Conservation (phyloP, 345 rosid species). For the Bretschneidera sinensis region DNA sequence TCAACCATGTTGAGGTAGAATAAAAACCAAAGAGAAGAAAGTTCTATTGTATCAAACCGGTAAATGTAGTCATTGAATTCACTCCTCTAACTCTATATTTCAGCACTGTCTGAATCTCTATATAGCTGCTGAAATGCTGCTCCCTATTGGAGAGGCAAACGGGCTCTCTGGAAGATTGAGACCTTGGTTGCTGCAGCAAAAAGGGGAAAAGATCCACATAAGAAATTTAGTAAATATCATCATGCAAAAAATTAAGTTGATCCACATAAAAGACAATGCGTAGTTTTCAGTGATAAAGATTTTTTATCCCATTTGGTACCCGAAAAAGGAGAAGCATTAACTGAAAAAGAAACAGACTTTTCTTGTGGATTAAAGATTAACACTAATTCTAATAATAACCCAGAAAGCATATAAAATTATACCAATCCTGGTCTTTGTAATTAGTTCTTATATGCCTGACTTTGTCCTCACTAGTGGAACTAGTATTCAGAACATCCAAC, state of each 20-base stretch:
- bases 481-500: constrained; percentile 52
- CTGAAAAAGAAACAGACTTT: no score
- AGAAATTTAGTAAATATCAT: not conserved
- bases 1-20: constrained; percentile 10
- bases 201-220: not conserved
- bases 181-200: constrained; percentile 45
- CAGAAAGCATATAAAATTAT: constrained; percentile 1
- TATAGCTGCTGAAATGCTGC: constrained; percentile 63
- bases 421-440: constrained; percentile 67
- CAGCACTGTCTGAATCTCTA: constrained; percentile 36
- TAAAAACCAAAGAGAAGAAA: constrained; percentile 9
- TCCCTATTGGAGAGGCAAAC: constrained; percentile 55
- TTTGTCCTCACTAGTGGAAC: constrained; percentile 45
- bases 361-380: no score
- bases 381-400: no score
- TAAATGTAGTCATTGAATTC: not conserved
- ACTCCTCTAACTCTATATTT: constrained; percentile 29
- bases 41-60: not conserved
- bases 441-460: constrained; percentile 33
- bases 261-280: no score
- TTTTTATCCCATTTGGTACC: no score
- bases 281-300: no score
- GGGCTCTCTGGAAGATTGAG: constrained; percentile 87
- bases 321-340: no score
- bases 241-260: not conserved